These are phyloP conservation scores for Penicillium sclerotiorum DNA, from an alignment of 2,329 filamentous ascomycete genomes.

Conservation along the genomic window DNA sequence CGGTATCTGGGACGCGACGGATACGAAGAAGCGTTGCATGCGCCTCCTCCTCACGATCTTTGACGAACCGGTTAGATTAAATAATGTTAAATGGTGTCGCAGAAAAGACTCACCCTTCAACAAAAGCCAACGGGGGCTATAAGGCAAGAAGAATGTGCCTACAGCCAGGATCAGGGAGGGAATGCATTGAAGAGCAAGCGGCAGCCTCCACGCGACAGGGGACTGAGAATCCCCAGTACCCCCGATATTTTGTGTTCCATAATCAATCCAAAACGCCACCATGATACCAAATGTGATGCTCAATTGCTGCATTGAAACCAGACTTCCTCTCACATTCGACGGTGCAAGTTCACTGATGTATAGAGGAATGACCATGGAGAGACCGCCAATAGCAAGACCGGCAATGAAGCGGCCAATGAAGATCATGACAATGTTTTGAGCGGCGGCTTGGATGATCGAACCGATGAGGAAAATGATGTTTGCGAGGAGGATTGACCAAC, in stretches of 20 bases:
- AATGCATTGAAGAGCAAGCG: constrained; percentile 67
- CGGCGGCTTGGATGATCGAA: constrained; percentile 53
- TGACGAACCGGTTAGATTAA: background rate
- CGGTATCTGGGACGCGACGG: constrained; percentile 61
- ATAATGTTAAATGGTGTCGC: background rate
- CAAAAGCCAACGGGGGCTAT: constrained; percentile 70
- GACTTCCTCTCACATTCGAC: constrained; percentile 35
- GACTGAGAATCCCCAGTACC: constrained; percentile 46
- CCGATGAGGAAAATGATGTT: constrained; percentile 56
- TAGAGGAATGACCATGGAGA: constrained; percentile 40
- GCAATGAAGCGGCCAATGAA: constrained; percentile 47
- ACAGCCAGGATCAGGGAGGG: constrained; percentile 65
- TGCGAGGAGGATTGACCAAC: constrained; percentile 54
- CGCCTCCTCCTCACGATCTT: constrained; percentile 63
- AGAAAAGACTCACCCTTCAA: constrained; percentile 52
- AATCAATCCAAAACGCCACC: constrained; percentile 58
- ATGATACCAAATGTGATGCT: constrained; percentile 52
- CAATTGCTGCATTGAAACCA: constrained; percentile 47
- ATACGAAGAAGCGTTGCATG: constrained; percentile 62
- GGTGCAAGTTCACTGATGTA: constrained; percentile 40
- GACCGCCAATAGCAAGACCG: constrained; percentile 40
- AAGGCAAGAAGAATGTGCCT: constrained; percentile 71
- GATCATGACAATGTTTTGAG: constrained; percentile 54
- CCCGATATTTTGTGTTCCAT: constrained; percentile 50
- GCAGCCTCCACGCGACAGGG: constrained; percentile 72